Evolutionary conservation across 441 rosid genomes (phyloP).

Genomic region (Gossypium davidsonii): DNA sequence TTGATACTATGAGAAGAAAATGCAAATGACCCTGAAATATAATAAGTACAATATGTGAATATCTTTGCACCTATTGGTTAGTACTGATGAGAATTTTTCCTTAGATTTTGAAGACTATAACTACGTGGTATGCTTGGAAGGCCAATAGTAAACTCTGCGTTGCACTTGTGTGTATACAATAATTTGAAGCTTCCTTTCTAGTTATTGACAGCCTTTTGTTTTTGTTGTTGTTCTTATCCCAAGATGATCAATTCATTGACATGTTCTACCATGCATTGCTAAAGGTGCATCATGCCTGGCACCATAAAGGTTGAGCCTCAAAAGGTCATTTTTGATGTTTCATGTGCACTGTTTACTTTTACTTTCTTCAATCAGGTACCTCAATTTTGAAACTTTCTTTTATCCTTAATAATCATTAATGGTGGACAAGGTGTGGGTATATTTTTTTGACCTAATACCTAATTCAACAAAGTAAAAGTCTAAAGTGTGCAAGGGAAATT

Average conservation of each 20-base stretch:
- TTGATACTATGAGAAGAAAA: neutral
- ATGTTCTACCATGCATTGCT: constrained; percentile 50
- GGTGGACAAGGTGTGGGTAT: neutral
- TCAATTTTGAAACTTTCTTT: neutral
- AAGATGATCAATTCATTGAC: constrained; percentile 62
- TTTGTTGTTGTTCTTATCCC: constrained; percentile 10
- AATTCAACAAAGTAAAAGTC: neutral
- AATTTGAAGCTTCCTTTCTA: neutral
- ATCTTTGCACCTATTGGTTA: neutral
- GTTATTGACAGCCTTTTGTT: neutral
- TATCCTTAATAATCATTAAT: neutral
- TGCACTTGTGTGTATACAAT: neutral
- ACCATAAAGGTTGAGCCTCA: neutral
- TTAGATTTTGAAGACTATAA: neutral
- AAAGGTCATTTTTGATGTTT: neutral
- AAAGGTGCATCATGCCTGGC: constrained; percentile 40
- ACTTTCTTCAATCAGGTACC: constrained; percentile 3
- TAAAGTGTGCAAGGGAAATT: neutral
- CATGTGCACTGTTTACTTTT: neutral
- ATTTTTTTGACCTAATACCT: neutral
- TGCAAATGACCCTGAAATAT: neutral
- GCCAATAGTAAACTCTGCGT: neutral
- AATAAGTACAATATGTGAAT: neutral
- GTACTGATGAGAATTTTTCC: neutral
- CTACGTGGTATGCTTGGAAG: neutral